Conservation (phyloP, 2,329 filamentous ascomycete species). For the Harringtonia aguacate region DNA sequence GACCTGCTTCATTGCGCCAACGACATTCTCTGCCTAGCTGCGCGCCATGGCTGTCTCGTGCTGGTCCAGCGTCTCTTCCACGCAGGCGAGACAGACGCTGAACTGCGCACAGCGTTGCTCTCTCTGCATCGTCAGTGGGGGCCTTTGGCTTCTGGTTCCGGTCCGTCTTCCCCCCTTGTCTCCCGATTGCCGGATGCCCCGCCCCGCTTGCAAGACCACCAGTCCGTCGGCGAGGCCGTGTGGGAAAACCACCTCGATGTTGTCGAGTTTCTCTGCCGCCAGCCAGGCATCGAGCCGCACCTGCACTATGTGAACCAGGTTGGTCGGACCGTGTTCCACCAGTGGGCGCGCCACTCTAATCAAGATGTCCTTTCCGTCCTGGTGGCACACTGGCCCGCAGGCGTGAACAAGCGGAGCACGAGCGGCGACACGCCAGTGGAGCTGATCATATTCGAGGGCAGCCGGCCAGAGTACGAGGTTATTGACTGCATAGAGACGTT, state of each 20-base stretch:
- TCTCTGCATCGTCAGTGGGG: background rate
- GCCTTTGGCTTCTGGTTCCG: no score
- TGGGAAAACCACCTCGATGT: no score
- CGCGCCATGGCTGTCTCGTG: slow-evolving; percentile 1
- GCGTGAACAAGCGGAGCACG: background rate
- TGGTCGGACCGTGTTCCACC: background rate
- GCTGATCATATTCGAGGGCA: background rate
- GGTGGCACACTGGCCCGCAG: background rate
- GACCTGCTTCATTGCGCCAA: no score
- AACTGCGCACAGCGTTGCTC: background rate
- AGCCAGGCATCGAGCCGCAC: no score
- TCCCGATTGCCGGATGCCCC: no score
- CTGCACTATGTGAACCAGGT: background rate
- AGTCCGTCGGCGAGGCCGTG: no score
- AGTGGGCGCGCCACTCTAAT: background rate
- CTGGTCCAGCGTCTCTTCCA: background rate
- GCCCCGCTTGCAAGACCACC: no score
- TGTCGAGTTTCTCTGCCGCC: no score
- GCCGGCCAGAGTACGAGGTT: background rate
- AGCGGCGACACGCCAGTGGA: background rate
- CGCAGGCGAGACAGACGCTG: background rate
- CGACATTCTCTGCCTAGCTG: background rate
- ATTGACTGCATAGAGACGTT: background rate
- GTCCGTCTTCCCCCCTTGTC: no score
- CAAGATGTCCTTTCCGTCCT: background rate